phyloP scores from a whole-genome alignment of 768 basidiomycete genomes.

The Kwoniella newhampshirensis region DNA sequence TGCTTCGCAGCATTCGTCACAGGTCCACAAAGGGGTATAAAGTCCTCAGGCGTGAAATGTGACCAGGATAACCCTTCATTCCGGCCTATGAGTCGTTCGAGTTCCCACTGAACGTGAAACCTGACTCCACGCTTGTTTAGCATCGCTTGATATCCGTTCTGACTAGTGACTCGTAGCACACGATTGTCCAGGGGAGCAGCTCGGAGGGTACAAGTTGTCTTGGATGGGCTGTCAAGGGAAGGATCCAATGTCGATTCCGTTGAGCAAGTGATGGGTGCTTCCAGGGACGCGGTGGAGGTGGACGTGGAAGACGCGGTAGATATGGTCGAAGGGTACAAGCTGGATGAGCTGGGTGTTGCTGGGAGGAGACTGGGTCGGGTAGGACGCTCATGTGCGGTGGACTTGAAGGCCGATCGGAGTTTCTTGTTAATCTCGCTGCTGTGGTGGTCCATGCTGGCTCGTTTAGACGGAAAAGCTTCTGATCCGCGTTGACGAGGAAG shows the following conservation, averaged over 20 bases:
- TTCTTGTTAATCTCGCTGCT: not conserved
- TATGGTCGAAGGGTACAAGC: not conserved
- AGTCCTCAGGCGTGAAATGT: constrained; percentile 20
- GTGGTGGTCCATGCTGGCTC: not conserved
- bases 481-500: not conserved
- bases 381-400: no score
- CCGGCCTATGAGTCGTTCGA: constrained; percentile 17
- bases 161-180: not conserved
- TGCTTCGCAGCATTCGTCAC: constrained; percentile 2
- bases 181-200: not conserved
- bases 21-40: constrained; percentile 13
- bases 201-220: not conserved
- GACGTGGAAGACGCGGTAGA: not conserved
- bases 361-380: no score
- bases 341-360: no score
- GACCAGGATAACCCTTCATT: constrained; percentile 9
- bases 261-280: constrained; percentile 2
- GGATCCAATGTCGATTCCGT: not conserved
- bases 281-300: constrained; percentile 1
- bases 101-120: constrained; percentile 39
- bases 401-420: no score
- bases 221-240: no score
- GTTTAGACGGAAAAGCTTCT: not conserved
- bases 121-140: constrained; percentile 19
- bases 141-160: constrained; percentile 18